Evolutionary conservation across 495 filamentous ascomycete genomes (phyloP), one percentile per base, ranked within the genome.

Genomic region (Gamarada debralockiae): DNA sequence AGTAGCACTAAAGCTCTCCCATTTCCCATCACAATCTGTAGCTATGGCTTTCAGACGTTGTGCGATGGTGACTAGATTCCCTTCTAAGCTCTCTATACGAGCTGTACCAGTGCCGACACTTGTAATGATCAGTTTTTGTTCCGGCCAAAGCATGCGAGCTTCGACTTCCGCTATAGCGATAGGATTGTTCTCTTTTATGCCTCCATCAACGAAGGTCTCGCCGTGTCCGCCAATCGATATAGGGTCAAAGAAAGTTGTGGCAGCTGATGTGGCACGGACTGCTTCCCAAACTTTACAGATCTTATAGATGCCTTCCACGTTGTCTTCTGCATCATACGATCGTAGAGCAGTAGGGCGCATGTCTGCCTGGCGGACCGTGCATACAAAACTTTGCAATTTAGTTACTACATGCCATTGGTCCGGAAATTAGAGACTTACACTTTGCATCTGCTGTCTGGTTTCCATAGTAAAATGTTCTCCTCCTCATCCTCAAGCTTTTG

Each of bases 261-360:
- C 67, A 8, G 67, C 67, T 0, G 65, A 61, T 34, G 67, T 69
- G 2, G 67, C 67, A 17, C 67, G 55, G 1, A 54, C 59, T 3
- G 61, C 67, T 34, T 69, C 47, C 57, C 67, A 69, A 21, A 69
- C 62, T 3, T 20, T 20, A 23, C 50, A 52, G 21, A 13, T 10
- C 22, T 3, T 48, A n/a, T n/a, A n/a, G n/a, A n/a, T n/a, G n/a
- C n/a, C n/a, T n/a, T n/a, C n/a, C n/a, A n/a, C n/a, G n/a, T n/a
- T n/a, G n/a, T n/a, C n/a, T n/a, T n/a, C n/a, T n/a, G n/a, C n/a
- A n/a, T n/a, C n/a, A n/a, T n/a, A n/a, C n/a, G n/a, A n/a, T n/a
- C n/a, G n/a, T n/a, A n/a, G n/a, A n/a, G n/a, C n/a, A n/a, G n/a
- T n/a, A n/a, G n/a, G n/a, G n/a, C n/a, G n/a, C n/a, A n/a, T n/a